Conservation (phyloP, 768 basidiomycete genomes). For the Termitomyces sp. region DNA sequence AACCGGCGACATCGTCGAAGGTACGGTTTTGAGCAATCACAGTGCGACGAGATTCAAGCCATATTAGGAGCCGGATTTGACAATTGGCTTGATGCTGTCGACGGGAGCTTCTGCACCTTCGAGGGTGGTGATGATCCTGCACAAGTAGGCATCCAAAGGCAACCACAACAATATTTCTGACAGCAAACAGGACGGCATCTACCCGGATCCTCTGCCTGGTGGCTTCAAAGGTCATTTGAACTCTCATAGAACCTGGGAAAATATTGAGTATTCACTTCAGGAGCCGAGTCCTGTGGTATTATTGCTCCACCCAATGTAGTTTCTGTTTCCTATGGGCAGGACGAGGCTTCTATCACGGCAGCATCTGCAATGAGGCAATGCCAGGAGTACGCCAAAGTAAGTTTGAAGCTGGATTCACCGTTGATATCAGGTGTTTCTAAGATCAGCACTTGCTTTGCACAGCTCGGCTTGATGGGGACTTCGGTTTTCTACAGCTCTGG, state of each 20-base stretch:
- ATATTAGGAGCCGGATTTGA: conserved; percentile 41
- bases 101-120: conserved; percentile 41
- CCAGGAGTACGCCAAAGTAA: conserved; percentile 41
- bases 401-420: neutral
- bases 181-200: conserved; percentile 22
- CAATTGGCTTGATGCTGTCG: conserved; percentile 47
- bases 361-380: conserved; percentile 44
- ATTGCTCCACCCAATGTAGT: conserved; percentile 39
- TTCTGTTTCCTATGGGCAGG: conserved; percentile 41
- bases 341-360: conserved; percentile 37
- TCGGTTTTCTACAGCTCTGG: conserved; percentile 59
- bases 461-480: conserved; percentile 59
- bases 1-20: conserved; percentile 40
- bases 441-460: neutral
- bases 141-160: conserved; percentile 17
- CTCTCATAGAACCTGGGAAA: neutral
- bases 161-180: neutral
- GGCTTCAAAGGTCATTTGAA: conserved; percentile 13
- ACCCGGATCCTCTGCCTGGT: conserved; percentile 15
- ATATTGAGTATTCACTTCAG: conserved; percentile 13
- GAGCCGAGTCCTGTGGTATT: conserved; percentile 36
- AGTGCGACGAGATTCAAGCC: neutral
- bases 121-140: conserved; percentile 42
- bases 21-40: conserved; percentile 14
- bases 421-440: neutral